Evolutionary conservation across 2,329 filamentous ascomycete species (phyloP), one percentile per base, ranked within the genome.

Genomic region (Pseudogymnoascus sp.): DNA sequence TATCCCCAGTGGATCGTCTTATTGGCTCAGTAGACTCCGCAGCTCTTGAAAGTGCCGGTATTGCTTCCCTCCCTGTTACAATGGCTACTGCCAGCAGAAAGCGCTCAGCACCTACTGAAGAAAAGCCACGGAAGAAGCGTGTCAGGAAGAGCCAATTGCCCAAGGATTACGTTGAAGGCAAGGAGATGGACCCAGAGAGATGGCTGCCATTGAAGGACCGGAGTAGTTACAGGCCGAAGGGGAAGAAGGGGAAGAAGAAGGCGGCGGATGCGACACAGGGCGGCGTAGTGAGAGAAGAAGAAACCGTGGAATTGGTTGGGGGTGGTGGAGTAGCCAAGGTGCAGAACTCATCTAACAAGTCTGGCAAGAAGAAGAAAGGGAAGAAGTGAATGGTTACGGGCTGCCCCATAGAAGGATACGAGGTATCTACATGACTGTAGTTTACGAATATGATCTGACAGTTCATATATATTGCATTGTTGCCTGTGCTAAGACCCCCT

Each of bases 171-270:
- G 89, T 91, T 62, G 82, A 89, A 59, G 84, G 81, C 67, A 95
- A 91, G 78, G 86, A 85, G 66, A 83, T 90, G 35, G 94, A 99
- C 73, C 87, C 91, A 0, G 94, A 99, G 75, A 82, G 94, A 64
- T 99, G 94, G 94, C 76, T 99, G 63, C 93, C 94, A 11, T 79
- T 97, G 69, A 86, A 89, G 59, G 94, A 99, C 72, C 83, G 94
- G 62, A 94, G 89, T 68, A 89, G 85, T 39, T 99, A 96, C 75
- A 80, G 89, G 57, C 91, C 92, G 6, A 96, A 94, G 77, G 91
- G 91, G 5, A 91, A 89, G 78, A 96, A 96, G 80, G 90, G 90
- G 61, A 93, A 91, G 80, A 88, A 91, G 81, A 88, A 88, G 76
- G 86, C 85, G 4, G 79, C 81, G 64, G 89, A 90, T 66, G 78